phyloP scores from a whole-genome alignment of 1,284 basidiomycete genomes.

The Puccinia coronata region DNA sequence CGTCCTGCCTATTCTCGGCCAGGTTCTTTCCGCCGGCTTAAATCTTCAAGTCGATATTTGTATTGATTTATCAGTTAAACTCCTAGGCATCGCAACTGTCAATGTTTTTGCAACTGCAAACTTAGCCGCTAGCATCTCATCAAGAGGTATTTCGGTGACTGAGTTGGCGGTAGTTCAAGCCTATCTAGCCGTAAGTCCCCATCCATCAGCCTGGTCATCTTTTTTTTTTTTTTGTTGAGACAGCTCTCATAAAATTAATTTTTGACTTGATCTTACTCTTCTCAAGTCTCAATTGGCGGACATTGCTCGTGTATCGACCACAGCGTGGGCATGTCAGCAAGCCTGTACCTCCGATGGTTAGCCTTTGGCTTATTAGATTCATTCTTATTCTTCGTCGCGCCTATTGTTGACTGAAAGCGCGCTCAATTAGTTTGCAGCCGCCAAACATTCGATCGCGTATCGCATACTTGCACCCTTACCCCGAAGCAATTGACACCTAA shows the following conservation, averaged over 20 bases:
- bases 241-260: neutral
- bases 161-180: conserved; percentile 36
- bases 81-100: conserved; percentile 30
- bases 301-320: conserved; percentile 18
- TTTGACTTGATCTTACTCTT: neutral
- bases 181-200: conserved; percentile 4
- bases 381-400: neutral
- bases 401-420: neutral
- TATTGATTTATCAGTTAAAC: conserved; percentile 42
- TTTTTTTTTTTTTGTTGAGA: neutral
- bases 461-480: conserved; percentile 22
- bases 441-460: conserved; percentile 11
- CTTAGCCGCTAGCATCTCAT: conserved; percentile 22
- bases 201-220: neutral
- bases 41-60: conserved; percentile 31
- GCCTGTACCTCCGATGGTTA: conserved; percentile 33
- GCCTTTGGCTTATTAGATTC: neutral
- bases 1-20: neutral
- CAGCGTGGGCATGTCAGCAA: conserved; percentile 20
- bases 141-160: conserved; percentile 19
- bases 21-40: neutral
- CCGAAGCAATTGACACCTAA: conserved; percentile 38
- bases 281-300: conserved; percentile 20
- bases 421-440: conserved; percentile 27
- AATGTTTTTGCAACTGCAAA: conserved; percentile 15